Evolutionary conservation across 1,284 basidiomycete genomes (phyloP).

Genomic region (Agroathelia rolfsii): DNA sequence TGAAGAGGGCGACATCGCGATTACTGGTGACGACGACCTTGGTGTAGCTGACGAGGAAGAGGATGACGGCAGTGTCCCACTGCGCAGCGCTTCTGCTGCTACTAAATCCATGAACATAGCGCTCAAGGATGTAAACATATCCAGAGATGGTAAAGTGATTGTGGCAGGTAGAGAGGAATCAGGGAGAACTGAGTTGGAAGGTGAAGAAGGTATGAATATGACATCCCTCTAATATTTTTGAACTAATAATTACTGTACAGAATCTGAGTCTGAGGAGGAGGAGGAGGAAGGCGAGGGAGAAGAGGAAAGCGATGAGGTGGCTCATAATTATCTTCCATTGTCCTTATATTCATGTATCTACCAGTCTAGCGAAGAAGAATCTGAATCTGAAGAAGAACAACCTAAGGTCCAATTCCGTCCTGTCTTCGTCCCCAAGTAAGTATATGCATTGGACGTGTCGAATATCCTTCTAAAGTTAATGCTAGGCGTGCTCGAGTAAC

Average conservation of each 20-base stretch:
- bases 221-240: constrained; percentile 1
- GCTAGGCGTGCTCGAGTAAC: constrained; percentile 64
- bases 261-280: constrained; percentile 35
- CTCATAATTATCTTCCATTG: constrained; percentile 12
- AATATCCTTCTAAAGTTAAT: constrained; percentile 4
- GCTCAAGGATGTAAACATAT: constrained; percentile 67
- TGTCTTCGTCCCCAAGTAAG: constrained; percentile 85
- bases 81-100: constrained; percentile 20
- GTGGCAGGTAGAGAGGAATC: constrained; percentile 67
- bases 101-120: constrained; percentile 58
- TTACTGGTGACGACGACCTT: constrained; percentile 44
- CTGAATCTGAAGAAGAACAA: constrained; percentile 59
- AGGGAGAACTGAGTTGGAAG: constrained; percentile 48
- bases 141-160: constrained; percentile 66
- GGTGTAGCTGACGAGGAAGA: constrained; percentile 31
- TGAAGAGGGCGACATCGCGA: constrained; percentile 48
- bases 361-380: constrained; percentile 69
- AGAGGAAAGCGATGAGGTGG: constrained; percentile 31
- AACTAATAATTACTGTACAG: constrained; percentile 15
- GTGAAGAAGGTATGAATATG: constrained; percentile 23
- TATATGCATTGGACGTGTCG: constrained; percentile 9
- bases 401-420: constrained; percentile 69
- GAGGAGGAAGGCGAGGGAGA: constrained; percentile 33
- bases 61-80: constrained; percentile 30
- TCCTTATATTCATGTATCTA: constrained; percentile 12